A percentile compares a stretch with the other conserved stretches of the same genome.
phyloP scores from a whole-genome alignment of 768 basidiomycete genomes.

The Tricholoma flavovirens region DNA sequence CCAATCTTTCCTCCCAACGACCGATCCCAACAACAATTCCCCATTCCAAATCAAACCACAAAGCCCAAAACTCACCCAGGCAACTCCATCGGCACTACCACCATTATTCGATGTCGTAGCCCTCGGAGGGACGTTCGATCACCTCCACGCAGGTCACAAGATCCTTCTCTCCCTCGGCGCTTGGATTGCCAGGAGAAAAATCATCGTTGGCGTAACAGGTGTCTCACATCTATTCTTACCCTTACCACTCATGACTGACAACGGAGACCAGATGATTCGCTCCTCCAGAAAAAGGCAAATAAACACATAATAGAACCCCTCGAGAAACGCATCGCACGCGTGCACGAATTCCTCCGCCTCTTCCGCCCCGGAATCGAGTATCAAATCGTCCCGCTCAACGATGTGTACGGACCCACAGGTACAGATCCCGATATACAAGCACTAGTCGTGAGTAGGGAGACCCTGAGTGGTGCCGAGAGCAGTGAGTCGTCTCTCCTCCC shows the following conservation, averaged over 20 bases:
- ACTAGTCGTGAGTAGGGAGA: conserved; percentile 89
- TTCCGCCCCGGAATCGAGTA: conserved; percentile 63
- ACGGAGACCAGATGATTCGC: conserved; percentile 48
- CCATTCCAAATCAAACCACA: neutral
- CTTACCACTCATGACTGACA: neutral
- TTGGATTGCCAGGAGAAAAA: conserved; percentile 70
- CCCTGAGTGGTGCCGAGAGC: conserved; percentile 63
- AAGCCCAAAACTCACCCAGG: neutral
- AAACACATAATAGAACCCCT: conserved; percentile 63
- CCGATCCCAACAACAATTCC: conserved; percentile 11
- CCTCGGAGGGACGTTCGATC: conserved; percentile 96
- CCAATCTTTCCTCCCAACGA: conserved; percentile 30
- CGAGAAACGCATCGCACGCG: conserved; percentile 43
- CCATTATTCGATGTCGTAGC: conserved; percentile 62
- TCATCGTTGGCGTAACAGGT: conserved; percentile 91
- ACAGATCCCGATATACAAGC: conserved; percentile 87
- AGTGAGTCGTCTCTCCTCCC: conserved; percentile 42
- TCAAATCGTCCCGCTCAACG: conserved; percentile 68
- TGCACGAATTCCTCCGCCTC: conserved; percentile 63
- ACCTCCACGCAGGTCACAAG: conserved; percentile 95
- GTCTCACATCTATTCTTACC: neutral
- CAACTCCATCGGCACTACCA: conserved; percentile 6
- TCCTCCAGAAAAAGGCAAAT: conserved; percentile 69
- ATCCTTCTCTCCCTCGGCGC: conserved; percentile 91
- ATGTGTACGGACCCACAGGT: conserved; percentile 90